Evolutionary conservation across 140 eudicot genomes (phyloP).

Genomic region (Senecio squalidus): DNA sequence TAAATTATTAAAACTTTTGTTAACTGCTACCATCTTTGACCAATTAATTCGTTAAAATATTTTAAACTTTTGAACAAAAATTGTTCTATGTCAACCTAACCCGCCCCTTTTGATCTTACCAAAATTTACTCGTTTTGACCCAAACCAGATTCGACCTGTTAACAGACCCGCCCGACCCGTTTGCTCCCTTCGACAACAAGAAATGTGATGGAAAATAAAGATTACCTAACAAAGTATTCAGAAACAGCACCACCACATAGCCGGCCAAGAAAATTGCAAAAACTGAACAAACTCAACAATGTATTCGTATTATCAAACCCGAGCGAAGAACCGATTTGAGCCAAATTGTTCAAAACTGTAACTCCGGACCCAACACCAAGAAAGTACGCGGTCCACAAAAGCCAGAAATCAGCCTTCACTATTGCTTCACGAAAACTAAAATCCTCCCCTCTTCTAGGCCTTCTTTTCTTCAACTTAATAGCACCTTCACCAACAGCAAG

Average conservation of each 20-base stretch:
- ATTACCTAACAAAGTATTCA: slow-evolving; percentile 74
- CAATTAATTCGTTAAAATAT: too few relatives aligned
- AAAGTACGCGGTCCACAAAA: slow-evolving; percentile 68
- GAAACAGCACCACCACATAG: slow-evolving; percentile 80
- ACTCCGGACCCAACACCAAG: slow-evolving; percentile 84
- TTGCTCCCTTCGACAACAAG: neutral
- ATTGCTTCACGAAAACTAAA: slow-evolving; percentile 67
- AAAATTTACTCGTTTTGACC: neutral
- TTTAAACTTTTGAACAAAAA: neutral
- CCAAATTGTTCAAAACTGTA: slow-evolving; percentile 80
- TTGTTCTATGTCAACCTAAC: neutral
- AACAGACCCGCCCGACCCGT: neutral
- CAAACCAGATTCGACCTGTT: neutral
- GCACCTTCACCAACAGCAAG: slow-evolving; percentile 89
- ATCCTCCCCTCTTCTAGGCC: slow-evolving; percentile 83
- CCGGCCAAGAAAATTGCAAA: slow-evolving; percentile 84
- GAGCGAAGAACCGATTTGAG: slow-evolving; percentile 69
- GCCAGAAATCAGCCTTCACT: slow-evolving; percentile 93
- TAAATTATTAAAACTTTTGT: too few relatives aligned
- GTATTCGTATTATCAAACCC: slow-evolving; percentile 55
- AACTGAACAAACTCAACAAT: slow-evolving; percentile 73
- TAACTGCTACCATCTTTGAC: too few relatives aligned
- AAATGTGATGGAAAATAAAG: neutral
- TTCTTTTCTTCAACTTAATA: slow-evolving; percentile 48
- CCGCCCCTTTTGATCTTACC: neutral